Conservation (phyloP, 495 filamentous ascomycete species). For the Aspergillus ellipticus region DNA sequence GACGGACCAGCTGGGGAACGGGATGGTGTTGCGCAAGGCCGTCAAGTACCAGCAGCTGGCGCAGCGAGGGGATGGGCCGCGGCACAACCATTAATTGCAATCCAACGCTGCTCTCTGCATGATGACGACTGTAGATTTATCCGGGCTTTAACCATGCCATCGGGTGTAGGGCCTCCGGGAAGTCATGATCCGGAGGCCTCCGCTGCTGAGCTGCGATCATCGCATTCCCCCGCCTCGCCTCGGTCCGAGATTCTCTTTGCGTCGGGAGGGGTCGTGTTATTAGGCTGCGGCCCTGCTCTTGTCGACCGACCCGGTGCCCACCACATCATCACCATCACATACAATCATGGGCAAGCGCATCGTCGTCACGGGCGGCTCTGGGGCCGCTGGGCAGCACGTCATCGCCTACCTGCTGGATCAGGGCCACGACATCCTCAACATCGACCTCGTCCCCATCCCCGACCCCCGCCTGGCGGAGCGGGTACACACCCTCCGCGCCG, state of each 20-base stretch:
- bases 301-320: no score
- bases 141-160: neutral
- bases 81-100: neutral
- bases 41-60: neutral
- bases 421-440: conserved; percentile 55
- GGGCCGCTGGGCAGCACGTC: conserved; percentile 56
- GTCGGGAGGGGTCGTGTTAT: no score
- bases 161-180: neutral
- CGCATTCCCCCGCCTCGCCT: no score
- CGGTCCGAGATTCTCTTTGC: neutral
- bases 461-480: conserved; percentile 31
- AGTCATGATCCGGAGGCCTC: neutral
- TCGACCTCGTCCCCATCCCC: conserved; percentile 47
- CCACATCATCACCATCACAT: conserved; percentile 3
- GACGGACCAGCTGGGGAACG: neutral
- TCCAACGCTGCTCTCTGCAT: neutral
- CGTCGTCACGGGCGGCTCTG: conserved; percentile 55
- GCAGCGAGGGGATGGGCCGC: neutral
- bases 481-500: conserved; percentile 55
- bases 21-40: neutral
- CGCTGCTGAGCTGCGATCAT: no score
- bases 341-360: conserved; percentile 30
- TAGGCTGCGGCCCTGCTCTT: no score
- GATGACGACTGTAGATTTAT: no score
- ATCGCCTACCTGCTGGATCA: conserved; percentile 50